Evolutionary conservation across 805 yeast species (phyloP), one percentile per base, ranked within the genome.

Genomic region (Metschnikowia anglica): DNA sequence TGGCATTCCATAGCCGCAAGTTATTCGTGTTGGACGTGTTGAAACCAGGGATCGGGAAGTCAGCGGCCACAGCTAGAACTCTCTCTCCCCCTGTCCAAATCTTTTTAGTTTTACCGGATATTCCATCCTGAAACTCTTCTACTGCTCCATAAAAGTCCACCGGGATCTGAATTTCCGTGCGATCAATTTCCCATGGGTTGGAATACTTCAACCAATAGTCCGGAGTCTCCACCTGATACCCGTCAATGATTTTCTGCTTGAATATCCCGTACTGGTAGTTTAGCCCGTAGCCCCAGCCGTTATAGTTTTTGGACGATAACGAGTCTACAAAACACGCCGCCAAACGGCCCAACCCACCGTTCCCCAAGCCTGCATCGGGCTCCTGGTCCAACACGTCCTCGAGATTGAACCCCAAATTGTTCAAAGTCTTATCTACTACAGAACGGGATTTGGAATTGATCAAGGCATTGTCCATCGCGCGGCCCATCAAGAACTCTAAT

Each of bases 261-360:
- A 89, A 89, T 55, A 89, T 89, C 63, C 97, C 97, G 61, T 90
- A 89, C 65, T 88, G 88, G 69, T 89, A 89, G 61, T 95, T 83
- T 54, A 89, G 71, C 47, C 97, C 97, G 63, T 89, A 89, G 50
- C 97, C 97, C 97, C 97, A 89, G 39, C 95, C 96, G 13, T 95
- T 88, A 63, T 86, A 87, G 63, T 86, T 82, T 52, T 86, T 84
- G 4, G 95, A 81, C 26, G 93, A 80, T 61, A 89, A 70, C 1
- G 96, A 88, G 67, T 90, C 97, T 36, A 89, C 79, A 61, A 88
- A 89, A 66, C 97, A 90, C 16, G 97, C 96, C 17, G 97, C 97
- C 59, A 89, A 73, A 61, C 97, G 80, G 49, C 97, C 97, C 43
- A 89, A 72, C 51, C 97, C 97, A 60, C 97, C 97, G 59, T 90